phyloP scores from a whole-genome alignment of 1,284 basidiomycete species.

The Papiliotrema fonsecae region DNA sequence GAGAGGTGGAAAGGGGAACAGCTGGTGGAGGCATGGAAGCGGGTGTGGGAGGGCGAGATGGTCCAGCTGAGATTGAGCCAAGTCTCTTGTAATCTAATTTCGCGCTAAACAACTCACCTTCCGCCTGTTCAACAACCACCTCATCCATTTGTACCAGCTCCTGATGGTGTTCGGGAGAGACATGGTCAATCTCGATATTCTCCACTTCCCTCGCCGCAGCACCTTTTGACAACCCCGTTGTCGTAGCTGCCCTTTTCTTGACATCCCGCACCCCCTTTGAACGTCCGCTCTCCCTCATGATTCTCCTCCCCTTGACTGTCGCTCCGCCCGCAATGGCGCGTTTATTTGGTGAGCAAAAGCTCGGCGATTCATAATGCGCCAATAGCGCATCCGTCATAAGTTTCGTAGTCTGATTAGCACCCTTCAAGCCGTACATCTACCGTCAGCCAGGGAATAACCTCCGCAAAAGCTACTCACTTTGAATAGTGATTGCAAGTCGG shows the following conservation, averaged over 20 bases:
- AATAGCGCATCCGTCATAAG: conserved; percentile 29
- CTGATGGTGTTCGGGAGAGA: no score
- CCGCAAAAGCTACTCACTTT: conserved; percentile 36
- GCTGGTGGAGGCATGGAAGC: neutral
- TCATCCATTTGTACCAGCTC: neutral
- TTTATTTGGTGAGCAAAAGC: conserved; percentile 14
- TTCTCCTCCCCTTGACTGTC: neutral
- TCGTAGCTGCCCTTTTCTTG: neutral
- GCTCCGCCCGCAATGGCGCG: neutral
- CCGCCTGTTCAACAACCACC: neutral
- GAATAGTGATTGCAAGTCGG: conserved; percentile 39
- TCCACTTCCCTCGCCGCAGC: neutral
- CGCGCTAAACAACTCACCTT: neutral
- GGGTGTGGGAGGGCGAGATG: neutral
- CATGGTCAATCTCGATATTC: neutral
- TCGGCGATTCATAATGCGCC: conserved; percentile 26
- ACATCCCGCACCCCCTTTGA: neutral
- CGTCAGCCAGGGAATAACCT: conserved; percentile 3
- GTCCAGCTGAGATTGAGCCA: neutral
- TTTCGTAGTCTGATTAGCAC: conserved; percentile 38
- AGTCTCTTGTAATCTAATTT: neutral
- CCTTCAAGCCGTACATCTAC: conserved; percentile 41
- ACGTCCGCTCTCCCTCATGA: neutral
- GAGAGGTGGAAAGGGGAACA: neutral
- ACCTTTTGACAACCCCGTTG: neutral